Evolutionary conservation across 441 rosid species (phyloP).

Genomic region (Raphanus hybrid): DNA sequence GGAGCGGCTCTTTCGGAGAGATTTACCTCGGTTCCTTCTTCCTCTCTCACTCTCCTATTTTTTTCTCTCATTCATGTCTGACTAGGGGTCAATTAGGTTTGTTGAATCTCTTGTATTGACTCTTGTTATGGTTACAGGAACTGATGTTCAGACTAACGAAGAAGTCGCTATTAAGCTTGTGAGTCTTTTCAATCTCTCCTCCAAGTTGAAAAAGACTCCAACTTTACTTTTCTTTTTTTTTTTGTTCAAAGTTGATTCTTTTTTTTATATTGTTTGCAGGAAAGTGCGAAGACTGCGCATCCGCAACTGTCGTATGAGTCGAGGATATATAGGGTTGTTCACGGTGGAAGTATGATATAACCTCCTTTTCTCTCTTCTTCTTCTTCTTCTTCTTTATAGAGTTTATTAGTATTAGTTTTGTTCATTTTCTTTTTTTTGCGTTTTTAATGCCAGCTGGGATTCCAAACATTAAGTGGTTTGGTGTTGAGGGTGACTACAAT

Average conservation of each 20-base stretch:
- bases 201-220: not conserved
- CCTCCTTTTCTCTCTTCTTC: not conserved
- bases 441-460: constrained; percentile 70
- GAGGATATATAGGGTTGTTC: constrained; percentile 80
- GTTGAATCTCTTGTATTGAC: too few relatives aligned
- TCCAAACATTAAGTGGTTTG: constrained; percentile 88
- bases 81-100: too few relatives aligned
- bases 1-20: constrained; percentile 97
- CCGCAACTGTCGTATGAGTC: constrained; percentile 90
- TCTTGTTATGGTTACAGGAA: constrained; percentile 48
- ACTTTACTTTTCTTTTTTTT: not conserved
- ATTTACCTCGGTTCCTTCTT: constrained; percentile 76
- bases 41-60: not conserved
- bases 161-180: constrained; percentile 96
- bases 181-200: constrained; percentile 43
- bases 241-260: not conserved
- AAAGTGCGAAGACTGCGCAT: constrained; percentile 84
- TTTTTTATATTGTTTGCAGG: constrained; percentile 47
- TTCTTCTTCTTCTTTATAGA: not conserved
- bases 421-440: not conserved
- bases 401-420: not conserved
- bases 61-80: too few relatives aligned
- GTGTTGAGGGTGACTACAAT: constrained; percentile 91
- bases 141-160: constrained; percentile 86
- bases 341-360: constrained; percentile 79